Evolutionary conservation across 371 early-diverging fungal species (phyloP).

Genomic region (Actinomortierella ambigua): DNA sequence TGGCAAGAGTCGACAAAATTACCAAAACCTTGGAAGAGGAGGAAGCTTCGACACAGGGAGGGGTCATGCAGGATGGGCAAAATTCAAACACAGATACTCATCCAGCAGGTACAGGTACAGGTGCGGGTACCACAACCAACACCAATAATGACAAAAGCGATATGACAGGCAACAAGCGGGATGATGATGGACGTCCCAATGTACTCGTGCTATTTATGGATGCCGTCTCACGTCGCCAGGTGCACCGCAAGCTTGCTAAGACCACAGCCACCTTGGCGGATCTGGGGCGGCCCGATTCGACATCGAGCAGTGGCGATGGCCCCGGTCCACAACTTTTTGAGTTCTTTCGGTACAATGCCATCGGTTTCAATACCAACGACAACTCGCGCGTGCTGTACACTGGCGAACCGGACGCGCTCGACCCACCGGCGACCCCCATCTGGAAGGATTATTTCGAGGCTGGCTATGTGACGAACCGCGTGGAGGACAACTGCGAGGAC

Average conservation of each 20-base stretch:
- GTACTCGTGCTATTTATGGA: slow-evolving; percentile 51
- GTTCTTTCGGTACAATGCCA: slow-evolving; percentile 49
- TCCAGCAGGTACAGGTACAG: no score
- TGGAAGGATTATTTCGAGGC: slow-evolving; percentile 53
- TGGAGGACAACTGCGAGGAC: slow-evolving; percentile 51
- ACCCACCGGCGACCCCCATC: slow-evolving; percentile 36
- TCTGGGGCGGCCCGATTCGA: slow-evolving; percentile 23
- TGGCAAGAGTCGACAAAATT: slow-evolving; percentile 16
- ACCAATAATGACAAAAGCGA: no score
- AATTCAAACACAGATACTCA: no score
- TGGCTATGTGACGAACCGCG: slow-evolving; percentile 49
- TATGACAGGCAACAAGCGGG: no score
- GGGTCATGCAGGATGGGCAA: no score
- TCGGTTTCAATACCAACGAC: slow-evolving; percentile 50
- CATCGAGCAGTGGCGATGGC: slow-evolving; percentile 5
- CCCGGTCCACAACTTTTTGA: slow-evolving; percentile 44
- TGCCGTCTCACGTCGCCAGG: slow-evolving; percentile 48
- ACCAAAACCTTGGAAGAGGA: slow-evolving; percentile 9
- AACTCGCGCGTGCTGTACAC: slow-evolving; percentile 49
- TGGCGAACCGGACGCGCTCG: slow-evolving; percentile 16
- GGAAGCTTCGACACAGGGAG: not conserved
- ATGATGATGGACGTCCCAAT: slow-evolving; percentile 27
- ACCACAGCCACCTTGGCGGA: slow-evolving; percentile 21
- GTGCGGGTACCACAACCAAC: no score
- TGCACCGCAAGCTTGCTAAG: slow-evolving; percentile 50